Percentiles rank a stretch among this genome's conserved stretches.
phyloP scores from a whole-genome alignment of 805 yeast species.

The Millerozyma miso region DNA sequence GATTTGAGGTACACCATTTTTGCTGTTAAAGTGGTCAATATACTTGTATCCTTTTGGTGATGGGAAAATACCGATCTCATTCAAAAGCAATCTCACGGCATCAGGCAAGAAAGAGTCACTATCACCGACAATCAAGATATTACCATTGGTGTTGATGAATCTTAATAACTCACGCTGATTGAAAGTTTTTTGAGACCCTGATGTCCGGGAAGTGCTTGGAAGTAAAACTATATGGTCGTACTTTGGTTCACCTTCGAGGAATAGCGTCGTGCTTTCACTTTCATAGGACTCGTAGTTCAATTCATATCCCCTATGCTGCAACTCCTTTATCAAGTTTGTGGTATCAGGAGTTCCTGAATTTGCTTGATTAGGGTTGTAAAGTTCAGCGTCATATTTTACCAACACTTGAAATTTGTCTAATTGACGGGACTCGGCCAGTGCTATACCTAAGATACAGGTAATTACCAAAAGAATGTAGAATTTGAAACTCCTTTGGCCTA shows the following conservation, averaged over 20 bases:
- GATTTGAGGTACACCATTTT: slow-evolving; percentile 25
- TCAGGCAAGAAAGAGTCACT: slow-evolving; percentile 28
- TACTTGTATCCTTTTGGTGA: slow-evolving; percentile 68
- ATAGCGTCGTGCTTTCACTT: slow-evolving; percentile 19
- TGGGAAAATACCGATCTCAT: slow-evolving; percentile 80
- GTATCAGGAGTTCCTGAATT: slow-evolving; percentile 14
- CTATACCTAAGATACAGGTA: slow-evolving; percentile 3
- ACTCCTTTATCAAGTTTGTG: slow-evolving; percentile 17
- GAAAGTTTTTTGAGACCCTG: slow-evolving; percentile 25
- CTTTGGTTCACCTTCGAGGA: slow-evolving; percentile 18
- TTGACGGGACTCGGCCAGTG: slow-evolving; percentile 2
- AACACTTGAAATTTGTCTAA: slow-evolving; percentile 16
- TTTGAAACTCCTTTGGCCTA: background rate
- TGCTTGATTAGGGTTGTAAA: slow-evolving; percentile 15
- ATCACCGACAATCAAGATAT: slow-evolving; percentile 64
- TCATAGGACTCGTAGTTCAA: slow-evolving; percentile 21
- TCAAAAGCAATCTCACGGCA: slow-evolving; percentile 56
- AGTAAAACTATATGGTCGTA: slow-evolving; percentile 31
- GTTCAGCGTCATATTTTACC: slow-evolving; percentile 30
- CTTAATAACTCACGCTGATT: slow-evolving; percentile 45
- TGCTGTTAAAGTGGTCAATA: slow-evolving; percentile 58
- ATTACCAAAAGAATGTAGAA: slow-evolving; percentile 1
- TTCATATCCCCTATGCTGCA: slow-evolving; percentile 11
- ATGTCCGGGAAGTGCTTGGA: slow-evolving; percentile 32
- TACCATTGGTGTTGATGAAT: slow-evolving; percentile 68